Base-by-base conservation (phyloP, 2,329 filamentous ascomycete species). In the Rutstroemia sp. region DNA sequence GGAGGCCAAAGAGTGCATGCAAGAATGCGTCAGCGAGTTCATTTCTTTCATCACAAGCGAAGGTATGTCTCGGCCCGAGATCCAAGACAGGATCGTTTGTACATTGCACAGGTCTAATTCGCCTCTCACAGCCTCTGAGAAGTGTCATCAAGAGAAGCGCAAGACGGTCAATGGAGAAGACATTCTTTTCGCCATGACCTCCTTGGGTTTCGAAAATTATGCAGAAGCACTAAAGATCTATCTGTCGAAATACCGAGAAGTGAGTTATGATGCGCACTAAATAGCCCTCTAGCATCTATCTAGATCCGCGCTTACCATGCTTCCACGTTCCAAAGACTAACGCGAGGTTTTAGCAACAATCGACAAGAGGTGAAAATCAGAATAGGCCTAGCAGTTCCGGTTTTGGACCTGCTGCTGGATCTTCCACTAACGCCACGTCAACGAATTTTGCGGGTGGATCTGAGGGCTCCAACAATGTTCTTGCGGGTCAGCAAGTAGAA, bases 41-140 rank as follows among this genome's bases (percentile, higher is more conserved):
- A 99, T 99, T 77, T 96, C 90, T 6, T 99, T 99, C 79, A 97
- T 99, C 71, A 99, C 94, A 38, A 97, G 92, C 73, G 94, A 99
- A 81, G 94, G 94, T 96, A 73, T 70, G 87, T 76, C 51, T 52
- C 36, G 16, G 53, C 51, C 51, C 27, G 23, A 51, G 27, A 40
- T 49, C 36, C 39, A 34, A 57, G 51, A 55, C 55, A 49, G 51
- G 45, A 34, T 30, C 23, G 23, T 47, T 47, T n/a, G 44, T 47
- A 47, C 44, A 27, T 48, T 60, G 54, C 57, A 38, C 49, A 51
- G 17, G 56, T 42, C 62, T 68, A 58, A 60, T 61, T 50, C 57
- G 61, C 47, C 49, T 56, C 53, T 65, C 65, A 71, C 70, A 97
- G 94, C 94, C 27, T 97, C 94, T 61, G 94, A 99, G 74, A 99